Evolutionary conservation across 192 early-diverging fungal genomes (phyloP).

Genomic region (Funneliformis geosporum): DNA sequence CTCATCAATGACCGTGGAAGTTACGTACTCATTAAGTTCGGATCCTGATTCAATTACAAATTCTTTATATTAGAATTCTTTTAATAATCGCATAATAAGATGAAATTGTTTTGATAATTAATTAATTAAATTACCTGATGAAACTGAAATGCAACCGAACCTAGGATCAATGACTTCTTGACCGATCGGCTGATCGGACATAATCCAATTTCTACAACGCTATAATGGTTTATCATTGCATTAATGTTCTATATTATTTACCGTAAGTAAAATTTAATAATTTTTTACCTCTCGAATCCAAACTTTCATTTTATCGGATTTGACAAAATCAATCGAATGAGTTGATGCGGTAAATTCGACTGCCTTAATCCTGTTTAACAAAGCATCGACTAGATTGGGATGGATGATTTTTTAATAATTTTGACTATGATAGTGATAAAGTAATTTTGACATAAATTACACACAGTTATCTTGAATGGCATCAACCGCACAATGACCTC

Average conservation of each 20-base stretch:
- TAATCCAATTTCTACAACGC: slow-evolving; percentile 33
- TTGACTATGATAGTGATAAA: neutral
- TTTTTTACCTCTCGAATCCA: slow-evolving; percentile 32
- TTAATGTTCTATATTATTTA: neutral
- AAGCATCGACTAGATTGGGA: neutral
- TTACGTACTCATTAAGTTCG: neutral
- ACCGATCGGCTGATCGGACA: slow-evolving; percentile 2
- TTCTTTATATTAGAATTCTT: neutral
- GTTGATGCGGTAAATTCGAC: slow-evolving; percentile 26
- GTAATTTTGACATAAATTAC: neutral
- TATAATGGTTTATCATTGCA: neutral
- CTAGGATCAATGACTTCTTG: slow-evolving; percentile 17
- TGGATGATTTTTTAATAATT: neutral
- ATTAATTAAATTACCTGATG: slow-evolving; percentile 27
- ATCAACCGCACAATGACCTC: slow-evolving; percentile 29
- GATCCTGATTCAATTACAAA: neutral
- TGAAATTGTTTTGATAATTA: neutral
- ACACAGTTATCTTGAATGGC: slow-evolving; percentile 13
- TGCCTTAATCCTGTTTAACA: slow-evolving; percentile 25
- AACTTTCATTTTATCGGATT: neutral
- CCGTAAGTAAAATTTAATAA: neutral
- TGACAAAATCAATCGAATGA: slow-evolving; percentile 31
- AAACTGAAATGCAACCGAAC: slow-evolving; percentile 26
- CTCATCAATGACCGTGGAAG: neutral
- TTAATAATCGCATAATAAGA: neutral